A percentile compares a stretch with the other conserved stretches of the same genome.
Evolutionary conservation across 257 asterid genomes (phyloP).

Genomic region (Solanum dulcamara): DNA sequence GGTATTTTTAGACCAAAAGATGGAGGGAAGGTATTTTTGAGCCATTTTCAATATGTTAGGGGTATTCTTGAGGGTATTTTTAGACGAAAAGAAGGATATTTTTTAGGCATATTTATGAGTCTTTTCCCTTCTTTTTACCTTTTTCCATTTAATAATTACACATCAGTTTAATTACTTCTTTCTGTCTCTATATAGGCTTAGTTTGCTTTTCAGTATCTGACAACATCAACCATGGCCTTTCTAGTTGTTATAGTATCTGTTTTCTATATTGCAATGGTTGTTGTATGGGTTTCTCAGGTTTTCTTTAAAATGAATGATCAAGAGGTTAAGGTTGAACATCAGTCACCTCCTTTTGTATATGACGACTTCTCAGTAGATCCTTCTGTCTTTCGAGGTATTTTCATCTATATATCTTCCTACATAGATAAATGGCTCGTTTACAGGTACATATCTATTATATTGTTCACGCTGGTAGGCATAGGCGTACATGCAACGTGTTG

Average conservation of each 20-base stretch:
- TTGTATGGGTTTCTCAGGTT: slow-evolving; percentile 26
- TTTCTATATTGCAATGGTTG: slow-evolving; percentile 6
- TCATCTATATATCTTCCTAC: background rate
- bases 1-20: too few relatives aligned
- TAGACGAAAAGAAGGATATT: too few relatives aligned
- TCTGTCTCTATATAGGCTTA: background rate
- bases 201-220: background rate
- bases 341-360: slow-evolving; percentile 28
- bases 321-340: slow-evolving; percentile 71
- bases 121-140: too few relatives aligned
- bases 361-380: slow-evolving; percentile 23
- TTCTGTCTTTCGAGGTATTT: slow-evolving; percentile 41
- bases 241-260: background rate
- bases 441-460: background rate
- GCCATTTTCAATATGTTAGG: too few relatives aligned
- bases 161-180: background rate
- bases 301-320: slow-evolving; percentile 44
- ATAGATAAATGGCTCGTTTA: background rate
- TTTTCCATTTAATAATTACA: background rate
- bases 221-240: background rate
- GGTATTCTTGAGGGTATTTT: too few relatives aligned
- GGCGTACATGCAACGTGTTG: background rate
- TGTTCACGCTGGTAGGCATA: background rate
- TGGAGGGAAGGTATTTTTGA: too few relatives aligned
- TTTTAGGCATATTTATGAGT: too few relatives aligned